Conservation (phyloP, 371 early-diverging fungal species). For the Mortierella sp. region DNA sequence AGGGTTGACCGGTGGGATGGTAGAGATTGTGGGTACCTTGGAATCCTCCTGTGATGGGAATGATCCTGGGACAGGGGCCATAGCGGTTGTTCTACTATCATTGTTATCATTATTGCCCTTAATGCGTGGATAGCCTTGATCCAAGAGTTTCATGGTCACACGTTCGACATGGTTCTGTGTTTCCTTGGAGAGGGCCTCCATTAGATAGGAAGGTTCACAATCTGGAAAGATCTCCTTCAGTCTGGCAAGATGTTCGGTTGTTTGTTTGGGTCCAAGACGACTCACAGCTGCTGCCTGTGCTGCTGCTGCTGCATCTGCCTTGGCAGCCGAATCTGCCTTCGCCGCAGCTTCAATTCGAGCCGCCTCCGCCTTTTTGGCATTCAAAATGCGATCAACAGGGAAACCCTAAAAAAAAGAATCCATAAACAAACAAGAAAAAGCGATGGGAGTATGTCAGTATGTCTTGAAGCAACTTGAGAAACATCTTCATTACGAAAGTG, state of each 20-base stretch:
- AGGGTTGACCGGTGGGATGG: conserved; percentile 12
- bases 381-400: conserved; percentile 90
- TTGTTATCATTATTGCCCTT: conserved; percentile 2
- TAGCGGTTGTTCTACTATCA: neutral
- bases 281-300: conserved; percentile 25
- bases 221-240: conserved; percentile 76
- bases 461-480: too few relatives aligned
- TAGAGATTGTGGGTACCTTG: conserved; percentile 32
- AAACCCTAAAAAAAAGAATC: conserved; percentile 81
- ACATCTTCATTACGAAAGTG: conserved; percentile 58
- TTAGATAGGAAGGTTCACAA: conserved; percentile 71
- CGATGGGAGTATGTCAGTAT: conserved; percentile 55
- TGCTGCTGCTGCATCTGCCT: conserved; percentile 45
- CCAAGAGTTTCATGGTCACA: conserved; percentile 70
- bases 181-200: conserved; percentile 62
- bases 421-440: conserved; percentile 69
- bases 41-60: conserved; percentile 23
- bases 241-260: conserved; percentile 58
- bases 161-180: conserved; percentile 66
- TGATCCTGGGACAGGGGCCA: conserved; percentile 35
- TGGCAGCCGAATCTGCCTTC: conserved; percentile 17
- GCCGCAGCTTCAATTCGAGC: conserved; percentile 36
- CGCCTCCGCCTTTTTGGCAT: conserved; percentile 60
- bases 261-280: conserved; percentile 24
- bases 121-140: conserved; percentile 67